Evolutionary conservation across 306 rosid species (phyloP).

Genomic region (Cucurbita pepo): DNA sequence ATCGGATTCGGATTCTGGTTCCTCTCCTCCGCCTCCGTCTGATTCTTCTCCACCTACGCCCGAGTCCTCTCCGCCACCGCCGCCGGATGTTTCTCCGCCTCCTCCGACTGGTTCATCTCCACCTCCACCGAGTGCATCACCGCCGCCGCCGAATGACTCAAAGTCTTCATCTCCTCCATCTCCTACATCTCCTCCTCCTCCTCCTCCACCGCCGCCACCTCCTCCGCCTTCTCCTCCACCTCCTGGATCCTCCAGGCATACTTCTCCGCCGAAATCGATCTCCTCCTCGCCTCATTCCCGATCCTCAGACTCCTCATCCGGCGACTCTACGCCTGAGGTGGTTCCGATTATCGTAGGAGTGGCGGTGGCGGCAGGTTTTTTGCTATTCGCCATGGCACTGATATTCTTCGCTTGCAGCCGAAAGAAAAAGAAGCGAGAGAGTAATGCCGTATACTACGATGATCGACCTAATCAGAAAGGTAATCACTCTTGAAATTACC

Average conservation of each 20-base stretch:
- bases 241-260: not conserved
- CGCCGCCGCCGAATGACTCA: constrained; percentile 6
- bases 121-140: not conserved
- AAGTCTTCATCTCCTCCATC: constrained; percentile 6
- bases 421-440: constrained; percentile 26
- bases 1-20: not conserved
- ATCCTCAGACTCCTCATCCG: not conserved
- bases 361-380: constrained; percentile 30
- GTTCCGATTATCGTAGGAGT: constrained; percentile 28
- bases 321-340: not conserved
- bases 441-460: constrained; percentile 10
- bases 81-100: not conserved
- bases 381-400: constrained; percentile 20
- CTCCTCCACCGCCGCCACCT: not conserved
- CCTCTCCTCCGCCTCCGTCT: not conserved
- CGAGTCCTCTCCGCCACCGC: not conserved
- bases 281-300: constrained; percentile 1
- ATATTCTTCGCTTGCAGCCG: constrained; percentile 11
- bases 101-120: constrained; percentile 8
- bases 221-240: constrained; percentile 6
- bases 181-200: not conserved
- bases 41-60: constrained; percentile 7
- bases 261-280: constrained; percentile 15
- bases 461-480: constrained; percentile 11
- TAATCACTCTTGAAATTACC: not conserved